phyloP scores from a whole-genome alignment of 805 yeast genomes.

The Clavispora fructus region DNA sequence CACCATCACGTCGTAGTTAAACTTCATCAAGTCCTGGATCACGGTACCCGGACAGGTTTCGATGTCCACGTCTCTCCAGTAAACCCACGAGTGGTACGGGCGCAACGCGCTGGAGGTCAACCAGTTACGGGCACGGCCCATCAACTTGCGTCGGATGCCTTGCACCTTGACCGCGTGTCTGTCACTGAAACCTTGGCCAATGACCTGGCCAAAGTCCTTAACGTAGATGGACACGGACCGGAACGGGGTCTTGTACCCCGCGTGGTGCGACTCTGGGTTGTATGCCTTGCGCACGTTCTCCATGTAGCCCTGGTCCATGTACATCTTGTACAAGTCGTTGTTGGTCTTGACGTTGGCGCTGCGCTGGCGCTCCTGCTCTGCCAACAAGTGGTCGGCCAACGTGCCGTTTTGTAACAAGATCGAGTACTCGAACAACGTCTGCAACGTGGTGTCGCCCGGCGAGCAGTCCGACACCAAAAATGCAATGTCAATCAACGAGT shows the following conservation, averaged over 20 bases:
- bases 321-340: slow-evolving; percentile 57
- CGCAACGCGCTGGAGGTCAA: slow-evolving; percentile 64
- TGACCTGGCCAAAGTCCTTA: slow-evolving; percentile 77
- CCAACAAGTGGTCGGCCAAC: slow-evolving; percentile 43
- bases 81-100: slow-evolving; percentile 87
- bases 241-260: slow-evolving; percentile 61
- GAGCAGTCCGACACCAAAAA: slow-evolving; percentile 80
- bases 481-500: slow-evolving; percentile 71
- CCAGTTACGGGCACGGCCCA: slow-evolving; percentile 90
- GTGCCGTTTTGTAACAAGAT: slow-evolving; percentile 69
- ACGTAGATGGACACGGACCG: slow-evolving; percentile 74
- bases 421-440: slow-evolving; percentile 59
- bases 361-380: slow-evolving; percentile 31
- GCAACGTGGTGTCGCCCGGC: slow-evolving; percentile 58
- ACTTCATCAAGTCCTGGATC: slow-evolving; percentile 67
- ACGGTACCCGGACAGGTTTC: slow-evolving; percentile 78
- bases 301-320: slow-evolving; percentile 63
- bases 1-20: slow-evolving; percentile 64
- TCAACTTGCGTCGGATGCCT: slow-evolving; percentile 74
- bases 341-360: slow-evolving; percentile 44
- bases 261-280: slow-evolving; percentile 52
- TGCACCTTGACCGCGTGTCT: slow-evolving; percentile 82
- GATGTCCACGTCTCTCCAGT: slow-evolving; percentile 85
- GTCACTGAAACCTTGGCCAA: slow-evolving; percentile 81
- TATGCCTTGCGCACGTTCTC: slow-evolving; percentile 55